Base-by-base conservation (phyloP, 352 stramenopile genomes). In the Pythium volutum region DNA sequence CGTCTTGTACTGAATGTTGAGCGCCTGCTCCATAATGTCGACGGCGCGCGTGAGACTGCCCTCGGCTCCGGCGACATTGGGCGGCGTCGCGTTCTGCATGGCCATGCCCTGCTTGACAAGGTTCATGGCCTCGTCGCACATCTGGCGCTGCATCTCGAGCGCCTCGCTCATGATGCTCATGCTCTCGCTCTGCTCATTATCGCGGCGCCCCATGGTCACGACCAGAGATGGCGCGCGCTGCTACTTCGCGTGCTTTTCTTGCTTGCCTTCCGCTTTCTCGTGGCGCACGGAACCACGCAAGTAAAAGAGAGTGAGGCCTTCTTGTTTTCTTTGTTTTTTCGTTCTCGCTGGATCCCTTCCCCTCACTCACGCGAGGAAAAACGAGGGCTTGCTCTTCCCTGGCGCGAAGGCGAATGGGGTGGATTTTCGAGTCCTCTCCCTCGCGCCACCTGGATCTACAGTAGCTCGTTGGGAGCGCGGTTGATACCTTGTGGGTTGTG, bases 101-200 rank as follows among this genome's bases (percentile, higher is more conserved):
- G 60, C 67, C 58, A 72, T 64, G 46, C 66, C 70, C 48, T 67
- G 58, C 57, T 77, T 77, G 22, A 77, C 66, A n/a, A 77, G 60
- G 41, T 65, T 55, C 70, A 77, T 77, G 53, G 50, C 70, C 39
- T 77, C 63, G 45, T 77, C 70, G 36, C 70, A 74, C 66, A 77
- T 69, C 55, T 71, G 66, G 26, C 69, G 69, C 57, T 77, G 70
- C 62, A 67, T 70, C 59, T 74, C 66, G n/a, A 77, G 63, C 60
- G 66, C 66, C 55, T 73, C 66, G 50, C 55, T 69, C 66, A 73
- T 73, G 15, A 64, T 23, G 55, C 59, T 51, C 46, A 64, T 60
- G 34, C 56, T 66, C 39, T 71, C 64, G 58, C 64, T 71, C 10
- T 64, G 46, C 45, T 62, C 29, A 50, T 62, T 62, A 5, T 43